Percentiles rank a stretch among this genome's conserved stretches.
These are phyloP conservation scores for Cladophialophora exuberans DNA, from an alignment of 2,329 filamentous ascomycete species.

Conservation along the genomic window DNA sequence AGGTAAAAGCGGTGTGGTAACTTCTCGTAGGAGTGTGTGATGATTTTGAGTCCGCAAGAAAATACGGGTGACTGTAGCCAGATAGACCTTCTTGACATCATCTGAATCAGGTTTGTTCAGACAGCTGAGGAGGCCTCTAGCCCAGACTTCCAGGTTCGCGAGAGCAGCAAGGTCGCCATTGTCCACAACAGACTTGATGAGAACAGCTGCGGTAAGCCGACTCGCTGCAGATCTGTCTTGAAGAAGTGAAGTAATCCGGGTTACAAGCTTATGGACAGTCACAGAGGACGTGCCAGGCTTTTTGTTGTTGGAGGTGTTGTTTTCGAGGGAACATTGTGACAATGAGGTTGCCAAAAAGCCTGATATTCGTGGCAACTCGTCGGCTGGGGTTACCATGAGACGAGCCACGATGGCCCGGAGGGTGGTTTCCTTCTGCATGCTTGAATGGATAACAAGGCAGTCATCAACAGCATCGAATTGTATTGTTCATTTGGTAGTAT, in stretches of 20 bases:
- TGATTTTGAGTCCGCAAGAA: conserved; percentile 82
- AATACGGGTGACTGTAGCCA: conserved; percentile 79
- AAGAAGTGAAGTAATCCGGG: conserved; percentile 74
- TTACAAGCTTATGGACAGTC: conserved; percentile 81
- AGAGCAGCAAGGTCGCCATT: conserved; percentile 73
- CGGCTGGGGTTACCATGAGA: conserved; percentile 70
- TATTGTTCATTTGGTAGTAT: too few relatives aligned
- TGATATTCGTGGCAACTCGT: conserved; percentile 73
- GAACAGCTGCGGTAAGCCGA: conserved; percentile 74
- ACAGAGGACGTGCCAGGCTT: conserved; percentile 63
- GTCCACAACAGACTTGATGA: conserved; percentile 81
- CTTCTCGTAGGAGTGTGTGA: conserved; percentile 81
- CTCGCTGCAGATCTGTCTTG: conserved; percentile 75
- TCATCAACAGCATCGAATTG: too few relatives aligned
- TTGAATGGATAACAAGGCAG: too few relatives aligned
- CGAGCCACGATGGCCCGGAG: conserved; percentile 50
- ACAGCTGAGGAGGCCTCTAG: conserved; percentile 73
- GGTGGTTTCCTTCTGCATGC: conserved; percentile 27
- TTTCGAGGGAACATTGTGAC: conserved; percentile 58
- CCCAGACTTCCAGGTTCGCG: conserved; percentile 73
- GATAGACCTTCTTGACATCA: conserved; percentile 73
- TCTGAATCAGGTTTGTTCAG: conserved; percentile 78
- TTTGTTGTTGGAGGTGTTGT: conserved; percentile 61
- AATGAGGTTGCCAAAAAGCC: conserved; percentile 66
- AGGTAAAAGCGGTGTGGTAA: conserved; percentile 80